Conservation (phyloP, 495 filamentous ascomycete species). For the Penicillium chermesinum region DNA sequence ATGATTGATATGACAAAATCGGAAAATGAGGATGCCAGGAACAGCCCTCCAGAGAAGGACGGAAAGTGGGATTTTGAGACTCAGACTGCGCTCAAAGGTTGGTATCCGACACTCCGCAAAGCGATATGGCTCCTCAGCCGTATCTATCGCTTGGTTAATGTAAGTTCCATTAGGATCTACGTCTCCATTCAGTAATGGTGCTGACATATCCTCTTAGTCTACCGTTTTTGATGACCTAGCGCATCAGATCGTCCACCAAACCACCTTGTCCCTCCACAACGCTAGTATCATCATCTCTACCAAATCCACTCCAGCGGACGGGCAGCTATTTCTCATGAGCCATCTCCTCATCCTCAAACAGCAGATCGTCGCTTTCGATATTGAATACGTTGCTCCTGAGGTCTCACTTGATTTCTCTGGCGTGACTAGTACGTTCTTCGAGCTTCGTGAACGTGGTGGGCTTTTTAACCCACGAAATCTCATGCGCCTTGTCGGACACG, state of each 20-base stretch:
- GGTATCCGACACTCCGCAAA: constrained; percentile 68
- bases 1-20: constrained; percentile 48
- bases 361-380: constrained; percentile 87
- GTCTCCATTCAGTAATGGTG: background rate
- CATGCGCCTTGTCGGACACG: constrained; percentile 53
- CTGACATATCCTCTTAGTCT: constrained; percentile 37
- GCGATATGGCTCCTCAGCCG: constrained; percentile 78
- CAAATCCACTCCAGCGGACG: constrained; percentile 56
- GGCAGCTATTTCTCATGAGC: constrained; percentile 82
- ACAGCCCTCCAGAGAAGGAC: constrained; percentile 36
- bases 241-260: constrained; percentile 72
- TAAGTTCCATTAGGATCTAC: constrained; percentile 10
- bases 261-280: constrained; percentile 57
- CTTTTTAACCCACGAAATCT: constrained; percentile 64
- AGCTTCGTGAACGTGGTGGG: constrained; percentile 62
- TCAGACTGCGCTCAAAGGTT: constrained; percentile 43
- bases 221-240: constrained; percentile 74
- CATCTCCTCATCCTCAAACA: constrained; percentile 89
- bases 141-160: constrained; percentile 80
- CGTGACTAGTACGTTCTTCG: constrained; percentile 73
- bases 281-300: constrained; percentile 46
- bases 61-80: constrained; percentile 51
- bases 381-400: constrained; percentile 75
- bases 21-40: constrained; percentile 43
- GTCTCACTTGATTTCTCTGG: constrained; percentile 72